Conservation (phyloP, 2,329 filamentous ascomycete species). For the Hortaea werneckii region DNA sequence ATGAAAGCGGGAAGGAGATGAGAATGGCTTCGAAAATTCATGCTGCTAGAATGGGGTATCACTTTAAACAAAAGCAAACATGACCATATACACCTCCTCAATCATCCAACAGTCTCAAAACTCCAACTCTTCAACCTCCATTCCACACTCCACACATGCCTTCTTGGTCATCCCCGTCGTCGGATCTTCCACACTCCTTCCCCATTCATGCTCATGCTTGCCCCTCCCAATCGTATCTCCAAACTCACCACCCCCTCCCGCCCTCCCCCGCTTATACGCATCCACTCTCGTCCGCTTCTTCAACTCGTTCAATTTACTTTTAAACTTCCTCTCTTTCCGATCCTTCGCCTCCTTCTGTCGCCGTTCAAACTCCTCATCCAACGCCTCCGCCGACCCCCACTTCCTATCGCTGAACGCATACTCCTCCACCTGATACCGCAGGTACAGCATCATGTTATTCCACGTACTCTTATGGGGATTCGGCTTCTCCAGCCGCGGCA, state of each 20-base stretch:
- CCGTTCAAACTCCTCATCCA: constrained; percentile 81
- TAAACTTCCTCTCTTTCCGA: constrained; percentile 85
- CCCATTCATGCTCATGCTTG: constrained; percentile 85
- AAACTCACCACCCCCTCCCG: constrained; percentile 48
- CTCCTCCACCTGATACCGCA: constrained; percentile 87
- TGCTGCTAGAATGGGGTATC: too few species aligned
- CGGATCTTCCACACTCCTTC: constrained; percentile 46
- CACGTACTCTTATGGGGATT: constrained; percentile 94
- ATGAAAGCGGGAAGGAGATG: too few species aligned
- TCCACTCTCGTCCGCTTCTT: constrained; percentile 92
- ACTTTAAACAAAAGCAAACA: too few species aligned
- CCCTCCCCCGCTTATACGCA: constrained; percentile 65
- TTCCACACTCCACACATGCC: constrained; percentile 56
- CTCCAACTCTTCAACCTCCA: constrained; percentile 58
- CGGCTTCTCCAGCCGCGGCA: constrained; percentile 78
- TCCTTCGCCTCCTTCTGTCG: constrained; percentile 71
- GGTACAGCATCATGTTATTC: constrained; percentile 98
- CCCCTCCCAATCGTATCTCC: constrained; percentile 61
- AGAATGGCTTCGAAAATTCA: too few species aligned
- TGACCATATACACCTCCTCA: too few species aligned
- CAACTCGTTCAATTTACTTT: constrained; percentile 73
- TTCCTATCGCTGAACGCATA: constrained; percentile 75
- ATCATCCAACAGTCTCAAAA: constrained; percentile 30
- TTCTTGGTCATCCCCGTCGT: constrained; percentile 69
- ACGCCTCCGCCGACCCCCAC: constrained; percentile 77